These are phyloP conservation scores for Fragaria ananassa DNA, from an alignment of 306 rosid species.

Conservation along the genomic window DNA sequence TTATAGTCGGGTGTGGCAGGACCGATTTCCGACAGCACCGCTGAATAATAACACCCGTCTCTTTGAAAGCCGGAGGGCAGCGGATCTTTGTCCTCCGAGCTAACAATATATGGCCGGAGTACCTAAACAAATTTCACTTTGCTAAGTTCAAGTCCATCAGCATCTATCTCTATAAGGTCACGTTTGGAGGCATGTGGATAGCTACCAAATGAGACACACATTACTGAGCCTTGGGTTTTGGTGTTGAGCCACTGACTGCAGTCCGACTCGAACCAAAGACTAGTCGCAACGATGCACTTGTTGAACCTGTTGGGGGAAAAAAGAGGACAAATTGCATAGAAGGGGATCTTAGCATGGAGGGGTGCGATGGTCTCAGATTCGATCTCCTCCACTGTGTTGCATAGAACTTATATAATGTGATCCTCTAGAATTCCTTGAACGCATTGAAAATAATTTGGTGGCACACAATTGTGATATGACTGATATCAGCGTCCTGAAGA, in stretches of 20 bases:
- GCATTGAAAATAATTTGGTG: conserved; percentile 45
- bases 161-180: conserved; percentile 35
- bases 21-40: conserved; percentile 54
- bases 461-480: conserved; percentile 25
- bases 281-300: conserved; percentile 40
- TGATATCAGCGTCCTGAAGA: conserved; percentile 35
- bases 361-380: conserved; percentile 40
- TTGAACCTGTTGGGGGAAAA: conserved; percentile 39
- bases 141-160: conserved; percentile 43
- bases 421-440: conserved; percentile 32
- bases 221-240: no score
- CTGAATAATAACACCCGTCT: conserved; percentile 37
- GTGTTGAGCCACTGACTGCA: no score
- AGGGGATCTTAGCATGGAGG: conserved; percentile 25
- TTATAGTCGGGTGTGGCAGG: conserved; percentile 42
- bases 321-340: conserved; percentile 58
- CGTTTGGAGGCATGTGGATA: conserved; percentile 39
- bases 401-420: conserved; percentile 39
- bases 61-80: conserved; percentile 39
- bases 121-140: conserved; percentile 47
- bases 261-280: conserved; percentile 59
- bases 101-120: conserved; percentile 50
- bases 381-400: conserved; percentile 49
- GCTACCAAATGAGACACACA: conserved; percentile 58
- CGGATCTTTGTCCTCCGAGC: conserved; percentile 37